Percentiles rank a stretch among this genome's conserved stretches.
phyloP scores from a whole-genome alignment of 2,329 filamentous ascomycete genomes.

The Calycina marina region DNA sequence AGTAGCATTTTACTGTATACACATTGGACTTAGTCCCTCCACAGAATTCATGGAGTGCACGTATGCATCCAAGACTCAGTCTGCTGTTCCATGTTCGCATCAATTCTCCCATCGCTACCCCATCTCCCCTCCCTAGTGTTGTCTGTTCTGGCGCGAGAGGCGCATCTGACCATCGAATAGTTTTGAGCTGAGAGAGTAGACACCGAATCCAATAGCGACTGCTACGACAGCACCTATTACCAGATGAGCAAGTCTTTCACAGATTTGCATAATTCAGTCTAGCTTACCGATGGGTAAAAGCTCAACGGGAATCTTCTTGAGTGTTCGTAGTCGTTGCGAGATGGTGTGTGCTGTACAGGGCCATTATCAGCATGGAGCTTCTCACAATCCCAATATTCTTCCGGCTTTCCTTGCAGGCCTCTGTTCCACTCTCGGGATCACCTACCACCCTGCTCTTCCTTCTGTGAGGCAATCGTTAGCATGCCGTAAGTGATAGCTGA shows the following conservation, averaged over 20 bases:
- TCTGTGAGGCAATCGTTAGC: slow-evolving; percentile 28
- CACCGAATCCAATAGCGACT: slow-evolving; percentile 68
- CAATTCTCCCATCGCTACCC: too few species aligned
- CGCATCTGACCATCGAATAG: slow-evolving; percentile 87
- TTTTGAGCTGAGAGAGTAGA: slow-evolving; percentile 73
- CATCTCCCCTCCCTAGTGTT: slow-evolving; percentile 15
- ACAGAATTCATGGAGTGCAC: slow-evolving; percentile 7
- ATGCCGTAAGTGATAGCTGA: slow-evolving; percentile 15
- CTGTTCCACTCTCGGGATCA: too few species aligned
- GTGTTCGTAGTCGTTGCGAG: slow-evolving; percentile 81
- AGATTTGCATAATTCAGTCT: not conserved
- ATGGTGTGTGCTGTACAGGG: slow-evolving; percentile 69
- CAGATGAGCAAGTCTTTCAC: slow-evolving; percentile 15
- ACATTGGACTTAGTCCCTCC: too few species aligned
- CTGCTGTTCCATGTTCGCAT: slow-evolving; percentile 14
- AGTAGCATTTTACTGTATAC: too few species aligned
- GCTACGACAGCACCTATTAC: slow-evolving; percentile 60
- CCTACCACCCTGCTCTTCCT: slow-evolving; percentile 55
- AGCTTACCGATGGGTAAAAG: slow-evolving; percentile 81
- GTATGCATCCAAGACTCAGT: slow-evolving; percentile 13
- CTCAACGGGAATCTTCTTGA: slow-evolving; percentile 86
- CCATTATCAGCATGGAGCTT: too few species aligned
- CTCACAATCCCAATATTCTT: too few species aligned
- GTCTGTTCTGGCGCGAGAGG: slow-evolving; percentile 51
- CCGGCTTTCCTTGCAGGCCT: too few species aligned